Base-by-base conservation (phyloP, 176 grass and related monocot species). In the Stipa capillata region DNA sequence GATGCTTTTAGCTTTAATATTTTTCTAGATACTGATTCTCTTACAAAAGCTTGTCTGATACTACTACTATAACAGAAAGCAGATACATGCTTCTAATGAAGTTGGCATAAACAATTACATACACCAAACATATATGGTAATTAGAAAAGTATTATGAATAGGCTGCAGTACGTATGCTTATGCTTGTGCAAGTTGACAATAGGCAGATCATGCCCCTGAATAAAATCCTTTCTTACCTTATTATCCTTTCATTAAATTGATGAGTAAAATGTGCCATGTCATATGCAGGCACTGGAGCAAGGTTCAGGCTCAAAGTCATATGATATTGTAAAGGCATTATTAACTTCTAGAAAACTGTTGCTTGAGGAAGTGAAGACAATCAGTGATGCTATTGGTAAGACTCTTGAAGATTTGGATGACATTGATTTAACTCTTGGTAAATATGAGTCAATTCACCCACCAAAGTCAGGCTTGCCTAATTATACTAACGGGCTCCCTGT, bases 311-410 rank as follows among this genome's bases (percentile, higher is more conserved):
- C 82, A 42, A 90, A 92, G 63, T 54, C 85, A 69, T 84, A 86
- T 59, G 87, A 92, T 51, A 88, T 88, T 52, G 73, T 97, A 33
- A 92, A 92, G 61, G 86, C 85, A 12, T 75, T 92, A 51, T 81
- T 94, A 82, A 72, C 73, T 65, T 97, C 91, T 79, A 86, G 91
- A 53, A 82, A 88, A 69, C 76, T 94, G 55, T 86, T 97, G 59
- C 79, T 97, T 61, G 89, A 86, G 65, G 87, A 90, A 88, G 56
- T 92, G 25, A 88, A 84, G 72, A 92, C 86, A 53, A 86, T 92
- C 35, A 97, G 94, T 73, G 71, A 81, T 82, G 91, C 53, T 76
- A 79, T 92, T 84, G 89, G 87, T 85, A 78, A 69, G 55, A 69
- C 53, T 25, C 72, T 91, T 84, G 79, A 92, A 50, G 91, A 91